phyloP scores from a whole-genome alignment of 768 basidiomycete genomes.

The Filobasidium floriforme region DNA sequence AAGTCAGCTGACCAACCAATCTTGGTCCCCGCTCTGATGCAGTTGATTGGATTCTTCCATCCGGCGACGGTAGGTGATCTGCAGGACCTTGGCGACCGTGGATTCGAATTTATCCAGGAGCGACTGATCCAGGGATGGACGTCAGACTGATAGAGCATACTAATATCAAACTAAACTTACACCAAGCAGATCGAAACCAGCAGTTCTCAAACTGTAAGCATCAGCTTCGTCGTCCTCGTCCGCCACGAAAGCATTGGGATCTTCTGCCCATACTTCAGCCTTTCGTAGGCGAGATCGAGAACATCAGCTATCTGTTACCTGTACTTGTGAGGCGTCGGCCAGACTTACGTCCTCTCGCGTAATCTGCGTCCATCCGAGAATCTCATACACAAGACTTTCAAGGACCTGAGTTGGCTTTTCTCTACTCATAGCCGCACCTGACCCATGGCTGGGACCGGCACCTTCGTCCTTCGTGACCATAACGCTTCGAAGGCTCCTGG shows the following conservation, averaged over 20 bases:
- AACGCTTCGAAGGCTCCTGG: slow-evolving; percentile 49
- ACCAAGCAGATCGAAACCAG: slow-evolving; percentile 72
- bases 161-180: slow-evolving; percentile 47
- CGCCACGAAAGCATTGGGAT: slow-evolving; percentile 84
- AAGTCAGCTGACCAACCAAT: slow-evolving; percentile 54
- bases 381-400: slow-evolving; percentile 29
- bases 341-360: slow-evolving; percentile 72
- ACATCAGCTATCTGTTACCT: slow-evolving; percentile 10
- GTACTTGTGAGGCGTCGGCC: slow-evolving; percentile 5
- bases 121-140: slow-evolving; percentile 28
- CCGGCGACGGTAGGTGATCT: slow-evolving; percentile 53
- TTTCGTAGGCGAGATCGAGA: slow-evolving; percentile 39
- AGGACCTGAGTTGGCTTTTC: slow-evolving; percentile 23
- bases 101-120: slow-evolving; percentile 44
- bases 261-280: slow-evolving; percentile 85
- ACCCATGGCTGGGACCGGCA: slow-evolving; percentile 13
- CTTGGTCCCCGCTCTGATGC: slow-evolving; percentile 53
- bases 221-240: slow-evolving; percentile 91
- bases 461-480: slow-evolving; percentile 17
- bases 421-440: not conserved
- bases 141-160: not conserved
- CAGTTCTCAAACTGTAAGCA: slow-evolving; percentile 70
- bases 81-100: slow-evolving; percentile 48
- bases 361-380: slow-evolving; percentile 74
- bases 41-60: slow-evolving; percentile 55